A percentile compares a stretch with the other conserved stretches of the same genome.
These are phyloP conservation scores for Cyclotella distinguenda DNA, from an alignment of 108 stramenopile genomes.

Conservation along the genomic window DNA sequence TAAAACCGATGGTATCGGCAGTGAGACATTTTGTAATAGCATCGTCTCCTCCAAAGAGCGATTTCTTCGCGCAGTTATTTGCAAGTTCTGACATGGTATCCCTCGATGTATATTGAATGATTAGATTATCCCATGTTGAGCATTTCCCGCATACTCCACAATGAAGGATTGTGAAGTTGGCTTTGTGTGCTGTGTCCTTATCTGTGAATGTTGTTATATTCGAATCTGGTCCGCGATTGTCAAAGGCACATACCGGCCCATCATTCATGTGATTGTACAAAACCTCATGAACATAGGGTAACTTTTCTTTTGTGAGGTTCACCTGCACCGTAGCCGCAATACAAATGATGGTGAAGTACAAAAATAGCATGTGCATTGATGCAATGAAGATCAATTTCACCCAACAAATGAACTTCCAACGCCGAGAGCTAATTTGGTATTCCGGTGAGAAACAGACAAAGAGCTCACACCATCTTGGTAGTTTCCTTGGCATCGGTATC, in stretches of 20 bases:
- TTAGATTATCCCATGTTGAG: slow-evolving; percentile 54
- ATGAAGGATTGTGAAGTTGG: slow-evolving; percentile 50
- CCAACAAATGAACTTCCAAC: slow-evolving; percentile 39
- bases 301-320: slow-evolving; percentile 3
- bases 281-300: slow-evolving; percentile 29
- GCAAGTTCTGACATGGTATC: slow-evolving; percentile 25
- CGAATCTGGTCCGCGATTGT: slow-evolving; percentile 41
- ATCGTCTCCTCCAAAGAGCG: slow-evolving; percentile 48
- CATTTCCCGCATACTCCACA: slow-evolving; percentile 59
- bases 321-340: slow-evolving; percentile 50
- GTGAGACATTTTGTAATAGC: slow-evolving; percentile 47
- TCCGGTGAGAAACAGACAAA: slow-evolving; percentile 37
- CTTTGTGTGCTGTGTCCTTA: slow-evolving; percentile 35
- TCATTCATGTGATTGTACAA: slow-evolving; percentile 40
- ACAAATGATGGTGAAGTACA: slow-evolving; percentile 46
- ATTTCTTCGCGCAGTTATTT: slow-evolving; percentile 35
- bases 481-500: background rate
- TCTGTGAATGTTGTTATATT: slow-evolving; percentile 55
- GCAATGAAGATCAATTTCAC: slow-evolving; percentile 30
- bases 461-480: slow-evolving; percentile 27
- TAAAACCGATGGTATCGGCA: slow-evolving; percentile 44
- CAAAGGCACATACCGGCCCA: slow-evolving; percentile 58
- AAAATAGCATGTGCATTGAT: slow-evolving; percentile 23
- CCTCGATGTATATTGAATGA: slow-evolving; percentile 46
- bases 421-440: slow-evolving; percentile 26